A percentile compares a stretch with the other conserved stretches of the same genome.
Conservation (phyloP, 805 yeast genomes). For the Nakazawaea holstii region DNA sequence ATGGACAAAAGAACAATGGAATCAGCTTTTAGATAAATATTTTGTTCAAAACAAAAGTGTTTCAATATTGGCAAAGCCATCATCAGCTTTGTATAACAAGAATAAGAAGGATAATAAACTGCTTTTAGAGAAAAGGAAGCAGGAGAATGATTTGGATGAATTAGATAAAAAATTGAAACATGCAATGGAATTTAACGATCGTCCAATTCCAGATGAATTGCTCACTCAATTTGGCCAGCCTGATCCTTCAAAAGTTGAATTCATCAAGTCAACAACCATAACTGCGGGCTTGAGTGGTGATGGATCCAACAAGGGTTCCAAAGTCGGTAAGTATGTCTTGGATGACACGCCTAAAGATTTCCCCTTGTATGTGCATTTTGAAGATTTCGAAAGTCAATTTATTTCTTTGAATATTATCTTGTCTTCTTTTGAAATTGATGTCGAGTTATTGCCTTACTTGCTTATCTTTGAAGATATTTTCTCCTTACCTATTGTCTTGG, state of each 20-base stretch:
- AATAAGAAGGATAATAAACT: slow-evolving; percentile 47
- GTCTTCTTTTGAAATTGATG: slow-evolving; percentile 48
- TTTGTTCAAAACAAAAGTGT: slow-evolving; percentile 61
- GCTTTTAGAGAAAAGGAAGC: slow-evolving; percentile 24
- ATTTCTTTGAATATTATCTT: slow-evolving; percentile 60
- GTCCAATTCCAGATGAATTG: slow-evolving; percentile 68
- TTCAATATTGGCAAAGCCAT: slow-evolving; percentile 69
- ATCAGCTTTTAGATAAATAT: slow-evolving; percentile 40
- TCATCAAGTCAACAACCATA: slow-evolving; percentile 65
- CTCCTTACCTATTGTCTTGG: slow-evolving; percentile 62
- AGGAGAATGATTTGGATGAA: slow-evolving; percentile 52
- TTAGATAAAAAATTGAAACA: slow-evolving; percentile 45
- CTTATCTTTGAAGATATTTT: slow-evolving; percentile 61
- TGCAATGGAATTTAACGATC: slow-evolving; percentile 67
- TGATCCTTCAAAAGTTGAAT: slow-evolving; percentile 67
- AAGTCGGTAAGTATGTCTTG: slow-evolving; percentile 15
- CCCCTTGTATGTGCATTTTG: slow-evolving; percentile 72
- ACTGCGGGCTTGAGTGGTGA: slow-evolving; percentile 46
- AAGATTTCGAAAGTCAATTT: slow-evolving; percentile 75
- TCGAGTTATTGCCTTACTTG: slow-evolving; percentile 55
- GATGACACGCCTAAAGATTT: slow-evolving; percentile 37
- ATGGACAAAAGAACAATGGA: slow-evolving; percentile 74
- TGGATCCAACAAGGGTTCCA: slow-evolving; percentile 23
- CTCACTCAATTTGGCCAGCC: slow-evolving; percentile 62
- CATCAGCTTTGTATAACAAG: slow-evolving; percentile 47